Evolutionary conservation across 345 rosid genomes (phyloP).

Genomic region (Turnera subulata): DNA sequence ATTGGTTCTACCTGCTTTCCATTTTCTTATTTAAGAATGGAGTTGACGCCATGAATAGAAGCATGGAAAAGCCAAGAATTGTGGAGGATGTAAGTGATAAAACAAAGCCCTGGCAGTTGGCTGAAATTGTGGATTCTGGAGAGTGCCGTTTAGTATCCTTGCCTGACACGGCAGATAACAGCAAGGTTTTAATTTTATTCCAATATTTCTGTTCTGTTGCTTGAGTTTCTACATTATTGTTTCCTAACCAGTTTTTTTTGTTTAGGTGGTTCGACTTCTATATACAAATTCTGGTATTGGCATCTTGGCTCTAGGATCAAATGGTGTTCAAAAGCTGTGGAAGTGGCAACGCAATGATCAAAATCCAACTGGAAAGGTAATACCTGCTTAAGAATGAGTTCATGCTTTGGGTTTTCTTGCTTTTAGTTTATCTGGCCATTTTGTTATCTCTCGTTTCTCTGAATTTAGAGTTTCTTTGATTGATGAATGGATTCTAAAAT

Average conservation of each 20-base stretch:
- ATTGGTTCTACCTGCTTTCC: slow-evolving; percentile 4
- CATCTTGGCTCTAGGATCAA: slow-evolving; percentile 77
- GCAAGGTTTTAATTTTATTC: slow-evolving; percentile 55
- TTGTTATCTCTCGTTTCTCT: neutral
- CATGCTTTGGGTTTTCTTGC: neutral
- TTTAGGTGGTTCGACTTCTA: slow-evolving; percentile 72
- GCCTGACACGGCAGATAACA: slow-evolving; percentile 68
- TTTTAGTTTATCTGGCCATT: neutral
- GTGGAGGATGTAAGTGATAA: slow-evolving; percentile 65
- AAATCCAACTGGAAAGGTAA: slow-evolving; percentile 80
- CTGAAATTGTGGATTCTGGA: slow-evolving; percentile 62
- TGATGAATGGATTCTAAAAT: slow-evolving; percentile 19
- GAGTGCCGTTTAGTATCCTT: slow-evolving; percentile 69
- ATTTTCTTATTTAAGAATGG: slow-evolving; percentile 56
- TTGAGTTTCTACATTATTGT: neutral
- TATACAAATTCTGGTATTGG: slow-evolving; percentile 85
- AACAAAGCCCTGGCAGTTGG: slow-evolving; percentile 71
- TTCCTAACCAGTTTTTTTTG: too few relatives aligned
- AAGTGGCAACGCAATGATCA: slow-evolving; percentile 74
- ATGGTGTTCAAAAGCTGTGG: slow-evolving; percentile 75
- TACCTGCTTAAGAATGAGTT: neutral
- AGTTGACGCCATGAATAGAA: slow-evolving; percentile 71
- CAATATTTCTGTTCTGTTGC: neutral
- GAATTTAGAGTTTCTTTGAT: neutral
- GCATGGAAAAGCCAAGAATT: slow-evolving; percentile 69